phyloP scores from a whole-genome alignment of 1,284 basidiomycete species.

The Waitea zeae region DNA sequence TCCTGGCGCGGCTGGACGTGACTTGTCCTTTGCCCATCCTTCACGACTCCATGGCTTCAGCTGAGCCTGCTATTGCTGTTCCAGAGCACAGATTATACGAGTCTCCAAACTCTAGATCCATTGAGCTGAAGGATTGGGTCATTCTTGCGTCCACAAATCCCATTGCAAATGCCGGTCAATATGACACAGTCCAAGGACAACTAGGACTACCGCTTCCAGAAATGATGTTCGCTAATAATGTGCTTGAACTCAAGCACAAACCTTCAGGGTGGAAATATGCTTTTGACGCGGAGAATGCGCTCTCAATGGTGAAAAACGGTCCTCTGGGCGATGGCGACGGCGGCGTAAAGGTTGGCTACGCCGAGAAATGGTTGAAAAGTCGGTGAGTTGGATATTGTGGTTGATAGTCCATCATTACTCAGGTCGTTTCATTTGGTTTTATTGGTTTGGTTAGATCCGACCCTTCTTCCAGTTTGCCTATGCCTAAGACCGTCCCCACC shows the following conservation, averaged over 20 bases:
- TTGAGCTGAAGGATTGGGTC: constrained; percentile 45
- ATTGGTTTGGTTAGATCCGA: constrained; percentile 38
- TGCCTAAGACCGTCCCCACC: constrained; percentile 57
- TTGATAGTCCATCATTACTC: not conserved
- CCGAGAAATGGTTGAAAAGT: constrained; percentile 85
- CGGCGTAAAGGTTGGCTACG: constrained; percentile 86
- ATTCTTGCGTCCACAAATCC: constrained; percentile 50
- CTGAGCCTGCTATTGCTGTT: constrained; percentile 25
- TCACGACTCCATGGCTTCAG: constrained; percentile 8
- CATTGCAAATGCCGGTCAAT: constrained; percentile 62
- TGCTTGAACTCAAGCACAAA: constrained; percentile 45
- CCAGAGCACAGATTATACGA: constrained; percentile 48
- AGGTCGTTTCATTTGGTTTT: no score
- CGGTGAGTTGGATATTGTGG: constrained; percentile 33
- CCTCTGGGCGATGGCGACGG: constrained; percentile 67
- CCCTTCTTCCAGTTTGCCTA: constrained; percentile 41
- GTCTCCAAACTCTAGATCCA: constrained; percentile 45
- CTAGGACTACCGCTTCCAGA: constrained; percentile 80
- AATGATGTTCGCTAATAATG: constrained; percentile 92
- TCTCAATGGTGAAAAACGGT: constrained; percentile 63
- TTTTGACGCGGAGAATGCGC: constrained; percentile 57
- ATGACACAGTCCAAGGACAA: constrained; percentile 45
- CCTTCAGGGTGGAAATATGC: constrained; percentile 45
- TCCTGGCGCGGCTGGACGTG: not conserved
- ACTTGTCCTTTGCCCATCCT: not conserved